These are phyloP conservation scores for Pyrenopolyporus hunteri DNA, from an alignment of 495 filamentous ascomycete genomes.

Conservation along the genomic window DNA sequence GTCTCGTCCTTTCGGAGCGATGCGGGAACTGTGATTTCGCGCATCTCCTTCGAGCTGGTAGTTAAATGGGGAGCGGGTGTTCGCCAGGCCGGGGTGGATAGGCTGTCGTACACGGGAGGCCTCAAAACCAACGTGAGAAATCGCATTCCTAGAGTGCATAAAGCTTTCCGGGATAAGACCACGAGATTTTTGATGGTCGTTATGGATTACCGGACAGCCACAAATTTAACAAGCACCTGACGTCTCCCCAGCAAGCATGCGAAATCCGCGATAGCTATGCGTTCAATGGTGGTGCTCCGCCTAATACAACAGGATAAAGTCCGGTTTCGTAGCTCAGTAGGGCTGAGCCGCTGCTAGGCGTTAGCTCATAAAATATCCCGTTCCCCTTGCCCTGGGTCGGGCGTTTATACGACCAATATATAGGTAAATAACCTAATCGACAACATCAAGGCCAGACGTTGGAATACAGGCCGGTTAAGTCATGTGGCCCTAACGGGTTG, in stretches of 20 bases:
- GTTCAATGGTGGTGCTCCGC: neutral
- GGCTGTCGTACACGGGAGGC: slow-evolving; percentile 6
- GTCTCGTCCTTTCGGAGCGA: slow-evolving; percentile 5
- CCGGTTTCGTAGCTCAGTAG: neutral
- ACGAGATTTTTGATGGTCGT: slow-evolving; percentile 5
- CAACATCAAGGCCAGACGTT: neutral
- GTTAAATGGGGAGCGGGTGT: slow-evolving; percentile 15
- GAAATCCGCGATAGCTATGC: neutral
- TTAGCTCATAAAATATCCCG: neutral
- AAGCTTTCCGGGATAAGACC: slow-evolving; percentile 3
- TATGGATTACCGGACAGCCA: slow-evolving; percentile 15
- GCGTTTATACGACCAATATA: neutral
- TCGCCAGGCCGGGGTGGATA: slow-evolving; percentile 7
- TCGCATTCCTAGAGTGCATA: slow-evolving; percentile 3
- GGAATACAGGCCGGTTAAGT: too few relatives aligned
- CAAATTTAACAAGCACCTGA: slow-evolving; percentile 5
- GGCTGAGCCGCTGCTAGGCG: neutral
- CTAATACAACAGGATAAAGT: neutral
- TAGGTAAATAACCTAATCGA: neutral
- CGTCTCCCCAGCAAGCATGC: neutral
- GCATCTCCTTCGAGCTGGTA: slow-evolving; percentile 13
- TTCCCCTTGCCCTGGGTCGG: neutral
- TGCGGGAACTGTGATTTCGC: slow-evolving; percentile 7
- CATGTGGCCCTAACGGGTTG: neutral
- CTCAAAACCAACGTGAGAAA: neutral